A percentile compares a stretch with the other conserved stretches of the same genome.
phyloP scores from a whole-genome alignment of 2,329 filamentous ascomycete species.

The Helotiales sp. region DNA sequence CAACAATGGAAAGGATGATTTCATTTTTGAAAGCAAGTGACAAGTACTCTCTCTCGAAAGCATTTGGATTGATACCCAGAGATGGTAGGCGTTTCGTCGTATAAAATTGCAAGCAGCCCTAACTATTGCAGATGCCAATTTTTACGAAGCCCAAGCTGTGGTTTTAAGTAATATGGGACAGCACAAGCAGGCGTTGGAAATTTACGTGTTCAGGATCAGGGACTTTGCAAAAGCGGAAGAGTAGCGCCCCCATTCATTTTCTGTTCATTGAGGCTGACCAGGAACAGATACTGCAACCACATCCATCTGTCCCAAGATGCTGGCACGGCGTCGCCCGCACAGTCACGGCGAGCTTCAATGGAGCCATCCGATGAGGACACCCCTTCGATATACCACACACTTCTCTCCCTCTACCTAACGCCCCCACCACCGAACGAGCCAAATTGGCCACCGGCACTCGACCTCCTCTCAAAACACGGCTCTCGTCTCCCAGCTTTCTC shows the following conservation, averaged over 20 bases:
- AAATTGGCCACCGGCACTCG: slow-evolving; percentile 77
- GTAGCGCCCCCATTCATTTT: slow-evolving; percentile 48
- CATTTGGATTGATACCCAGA: slow-evolving; percentile 74
- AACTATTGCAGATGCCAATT: slow-evolving; percentile 64
- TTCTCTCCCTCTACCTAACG: slow-evolving; percentile 85
- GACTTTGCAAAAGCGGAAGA: slow-evolving; percentile 91
- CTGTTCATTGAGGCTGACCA: not conserved
- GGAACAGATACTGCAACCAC: slow-evolving; percentile 80
- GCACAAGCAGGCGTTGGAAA: slow-evolving; percentile 93
- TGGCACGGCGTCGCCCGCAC: slow-evolving; percentile 35
- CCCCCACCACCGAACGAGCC: slow-evolving; percentile 72
- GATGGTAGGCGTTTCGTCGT: slow-evolving; percentile 60
- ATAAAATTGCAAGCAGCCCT: slow-evolving; percentile 8
- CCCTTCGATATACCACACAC: slow-evolving; percentile 86
- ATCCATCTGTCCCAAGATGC: slow-evolving; percentile 65
- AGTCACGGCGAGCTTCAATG: slow-evolving; percentile 38
- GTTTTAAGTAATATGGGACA: slow-evolving; percentile 93
- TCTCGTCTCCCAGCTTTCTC: slow-evolving; percentile 85
- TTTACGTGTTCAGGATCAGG: slow-evolving; percentile 92
- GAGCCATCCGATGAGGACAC: slow-evolving; percentile 47
- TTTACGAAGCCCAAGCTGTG: slow-evolving; percentile 87
- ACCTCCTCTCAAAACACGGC: slow-evolving; percentile 88
- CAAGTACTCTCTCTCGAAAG: slow-evolving; percentile 78
- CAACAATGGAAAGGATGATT: slow-evolving; percentile 67
- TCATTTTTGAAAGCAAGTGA: slow-evolving; percentile 73